These are phyloP conservation scores for Spathaspora passalidarum DNA, from an alignment of 805 yeast genomes.

Conservation along the genomic window DNA sequence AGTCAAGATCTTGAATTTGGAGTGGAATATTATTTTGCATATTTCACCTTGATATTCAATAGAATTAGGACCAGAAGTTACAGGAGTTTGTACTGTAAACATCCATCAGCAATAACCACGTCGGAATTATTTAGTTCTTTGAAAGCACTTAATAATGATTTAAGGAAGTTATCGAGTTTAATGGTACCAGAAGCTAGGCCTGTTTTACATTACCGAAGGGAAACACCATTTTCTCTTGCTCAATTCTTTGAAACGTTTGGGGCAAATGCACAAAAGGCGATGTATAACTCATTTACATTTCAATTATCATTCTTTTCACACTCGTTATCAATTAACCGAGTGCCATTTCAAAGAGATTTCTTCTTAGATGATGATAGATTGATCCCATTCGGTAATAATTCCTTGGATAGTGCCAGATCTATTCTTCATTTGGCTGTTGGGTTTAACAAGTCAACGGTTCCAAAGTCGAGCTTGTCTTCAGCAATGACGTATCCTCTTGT, in stretches of 20 bases:
- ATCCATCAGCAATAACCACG: slow-evolving; percentile 10
- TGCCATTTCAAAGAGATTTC: slow-evolving; percentile 20
- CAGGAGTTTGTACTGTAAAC: slow-evolving; percentile 20
- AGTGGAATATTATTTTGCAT: slow-evolving; percentile 12
- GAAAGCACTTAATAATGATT: slow-evolving; percentile 17
- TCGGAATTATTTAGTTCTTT: slow-evolving; percentile 11
- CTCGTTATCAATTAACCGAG: slow-evolving; percentile 23
- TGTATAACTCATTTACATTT: slow-evolving; percentile 6
- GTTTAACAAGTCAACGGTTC: slow-evolving; percentile 9
- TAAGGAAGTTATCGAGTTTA: slow-evolving; percentile 15
- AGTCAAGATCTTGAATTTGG: slow-evolving; percentile 3
- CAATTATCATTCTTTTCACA: slow-evolving; percentile 25
- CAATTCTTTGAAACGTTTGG: slow-evolving; percentile 6
- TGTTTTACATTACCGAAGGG: slow-evolving; percentile 11
- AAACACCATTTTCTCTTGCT: neutral
- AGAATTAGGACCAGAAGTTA: slow-evolving; percentile 23
- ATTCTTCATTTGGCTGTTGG: slow-evolving; percentile 17
- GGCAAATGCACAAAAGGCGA: neutral
- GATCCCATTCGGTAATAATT: slow-evolving; percentile 15
- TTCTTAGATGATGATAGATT: slow-evolving; percentile 13
- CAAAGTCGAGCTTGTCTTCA: slow-evolving; percentile 18
- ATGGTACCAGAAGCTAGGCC: slow-evolving; percentile 22
- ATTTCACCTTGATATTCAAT: slow-evolving; percentile 13
- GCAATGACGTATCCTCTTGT: slow-evolving; percentile 18
- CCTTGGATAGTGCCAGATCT: slow-evolving; percentile 28